Evolutionary conservation across 371 early-diverging fungal species (phyloP), one percentile per base, ranked within the genome.

Genomic region (Umbelopsis sp.): DNA sequence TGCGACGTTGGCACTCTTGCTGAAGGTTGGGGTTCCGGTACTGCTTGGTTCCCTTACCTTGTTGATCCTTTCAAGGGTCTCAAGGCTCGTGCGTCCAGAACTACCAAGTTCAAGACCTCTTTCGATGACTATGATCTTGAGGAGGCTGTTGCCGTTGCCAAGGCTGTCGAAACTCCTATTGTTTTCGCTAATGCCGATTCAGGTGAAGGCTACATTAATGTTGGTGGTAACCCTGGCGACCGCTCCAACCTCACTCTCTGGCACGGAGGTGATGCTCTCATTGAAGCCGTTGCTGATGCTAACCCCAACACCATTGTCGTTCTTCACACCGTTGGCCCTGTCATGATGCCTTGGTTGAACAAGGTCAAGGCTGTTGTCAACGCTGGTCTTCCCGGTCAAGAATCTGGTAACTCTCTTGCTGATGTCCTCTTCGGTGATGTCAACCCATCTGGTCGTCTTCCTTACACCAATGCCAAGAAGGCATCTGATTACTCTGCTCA

Each of bases 11-110:
- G 88, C 18, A 84, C 83, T 9, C 70, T 90, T 20, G 87, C 89
- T 48, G 78, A 82, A 70, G 89, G 89, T 22, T 88, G 89, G 88
- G 91, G 91, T 2, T 84, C 85, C 52, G 91, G 91, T 52, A 82
- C 88, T 20, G 72, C 81, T 29, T 69, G 76, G n/a, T 90, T 81
- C 76, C 85, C 88, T 20, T 89, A 88, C 69, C 44, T 89, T n/a
- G 71, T 88, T 57, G 78, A 81, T 6, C 57, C 57, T 16, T 57
- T 16, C 35, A 24, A 32, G 10, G 87, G 84, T 38, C 80, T 89
- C 66, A 72, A 53, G 18, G 62, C 64, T 12, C 76, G 78, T 62
- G 83, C 82, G 32, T 71, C 73, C 18, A 66, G 71, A 18, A 52
- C 44, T 16, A 72, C 83, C 65, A 66, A 72, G 63, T 70, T 85